A percentile compares a stretch with the other conserved stretches of the same genome.
Evolutionary conservation across 176 grass and related monocot genomes (phyloP).

Genomic region (Zea luxurians): DNA sequence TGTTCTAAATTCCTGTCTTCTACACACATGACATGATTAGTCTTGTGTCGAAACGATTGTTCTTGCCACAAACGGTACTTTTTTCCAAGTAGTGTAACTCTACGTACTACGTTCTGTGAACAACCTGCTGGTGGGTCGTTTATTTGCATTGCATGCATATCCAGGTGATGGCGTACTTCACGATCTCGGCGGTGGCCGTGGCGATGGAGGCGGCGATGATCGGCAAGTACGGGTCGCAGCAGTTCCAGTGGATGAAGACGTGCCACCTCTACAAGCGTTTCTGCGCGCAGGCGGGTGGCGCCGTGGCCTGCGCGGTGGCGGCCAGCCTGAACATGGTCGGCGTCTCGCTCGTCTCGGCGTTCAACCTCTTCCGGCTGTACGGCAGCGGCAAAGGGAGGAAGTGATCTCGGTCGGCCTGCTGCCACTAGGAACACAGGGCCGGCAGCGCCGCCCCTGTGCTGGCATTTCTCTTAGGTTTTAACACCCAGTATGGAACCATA

Average conservation of each 20-base stretch:
- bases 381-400: slow-evolving; percentile 42
- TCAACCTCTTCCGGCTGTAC: slow-evolving; percentile 92
- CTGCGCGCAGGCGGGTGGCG: slow-evolving; percentile 62
- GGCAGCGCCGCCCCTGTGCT: neutral
- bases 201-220: slow-evolving; percentile 61
- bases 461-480: slow-evolving; percentile 22
- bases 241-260: slow-evolving; percentile 96
- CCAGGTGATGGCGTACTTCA: slow-evolving; percentile 72
- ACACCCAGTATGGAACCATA: slow-evolving; percentile 22
- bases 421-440: neutral
- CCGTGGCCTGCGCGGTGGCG: slow-evolving; percentile 49
- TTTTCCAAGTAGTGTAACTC: neutral
- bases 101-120: neutral
- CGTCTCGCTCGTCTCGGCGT: slow-evolving; percentile 65
- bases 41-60: slow-evolving; percentile 14
- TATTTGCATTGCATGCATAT: neutral
- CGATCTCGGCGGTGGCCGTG: slow-evolving; percentile 55
- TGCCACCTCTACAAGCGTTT: slow-evolving; percentile 78
- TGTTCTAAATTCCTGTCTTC: slow-evolving; percentile 19
- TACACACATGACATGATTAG: neutral
- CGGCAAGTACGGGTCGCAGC: slow-evolving; percentile 53
- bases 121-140: neutral
- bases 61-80: neutral
- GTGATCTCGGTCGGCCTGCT: neutral
- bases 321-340: slow-evolving; percentile 49